These are phyloP conservation scores for Dictyostelium firmibasis DNA, from an alignment of 78 protist genomes.

Conservation along the genomic window DNA sequence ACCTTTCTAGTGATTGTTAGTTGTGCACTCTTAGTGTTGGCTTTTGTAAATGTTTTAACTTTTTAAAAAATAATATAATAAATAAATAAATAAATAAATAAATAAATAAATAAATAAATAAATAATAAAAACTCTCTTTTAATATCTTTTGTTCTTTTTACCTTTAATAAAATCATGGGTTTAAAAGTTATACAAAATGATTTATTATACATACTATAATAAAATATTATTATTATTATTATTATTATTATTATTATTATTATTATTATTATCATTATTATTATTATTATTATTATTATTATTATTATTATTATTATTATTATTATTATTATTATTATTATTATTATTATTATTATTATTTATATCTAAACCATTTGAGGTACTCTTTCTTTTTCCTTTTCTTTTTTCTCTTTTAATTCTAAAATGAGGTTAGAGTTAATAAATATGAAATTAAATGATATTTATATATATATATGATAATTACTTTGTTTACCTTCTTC, in stretches of 20 bases:
- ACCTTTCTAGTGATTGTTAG: no score
- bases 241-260: background rate
- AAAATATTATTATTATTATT: background rate
- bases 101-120: no score
- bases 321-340: background rate
- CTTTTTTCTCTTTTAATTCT: background rate
- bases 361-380: background rate
- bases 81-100: no score
- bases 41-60: no score
- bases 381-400: background rate
- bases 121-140: no score
- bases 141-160: no score
- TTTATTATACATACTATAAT: background rate
- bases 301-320: no score
- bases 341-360: no score
- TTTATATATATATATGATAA: background rate
- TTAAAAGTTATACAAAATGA: background rate
- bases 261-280: background rate
- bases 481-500: slow-evolving; percentile 41
- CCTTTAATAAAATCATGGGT: no score
- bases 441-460: background rate
- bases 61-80: no score
- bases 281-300: background rate
- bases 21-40: no score
- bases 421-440: background rate